These are phyloP conservation scores for Citrus reticulata DNA, from an alignment of 345 rosid genomes.

Conservation along the genomic window DNA sequence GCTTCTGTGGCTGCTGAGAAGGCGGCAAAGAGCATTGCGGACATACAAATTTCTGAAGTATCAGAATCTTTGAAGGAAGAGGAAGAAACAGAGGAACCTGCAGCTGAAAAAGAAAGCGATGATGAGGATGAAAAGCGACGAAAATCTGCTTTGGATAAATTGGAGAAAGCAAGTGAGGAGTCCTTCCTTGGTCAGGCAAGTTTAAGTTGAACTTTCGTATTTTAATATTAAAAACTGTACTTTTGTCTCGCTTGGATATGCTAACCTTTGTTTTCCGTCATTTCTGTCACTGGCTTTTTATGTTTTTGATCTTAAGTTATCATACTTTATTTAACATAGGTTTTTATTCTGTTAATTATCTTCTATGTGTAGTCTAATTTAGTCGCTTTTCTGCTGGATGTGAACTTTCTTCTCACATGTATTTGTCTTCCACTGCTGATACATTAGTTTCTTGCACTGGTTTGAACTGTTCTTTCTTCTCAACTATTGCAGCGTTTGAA, in stretches of 20 bases:
- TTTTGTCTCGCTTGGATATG: background rate
- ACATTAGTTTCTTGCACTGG: background rate
- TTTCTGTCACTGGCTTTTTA: background rate
- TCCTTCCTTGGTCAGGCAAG: constrained; percentile 88
- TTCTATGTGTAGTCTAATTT: background rate
- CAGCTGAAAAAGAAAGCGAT: constrained; percentile 52
- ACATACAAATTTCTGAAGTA: constrained; percentile 52
- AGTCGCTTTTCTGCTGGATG: background rate
- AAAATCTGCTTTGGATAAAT: constrained; percentile 66
- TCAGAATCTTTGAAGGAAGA: constrained; percentile 60
- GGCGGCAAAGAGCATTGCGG: constrained; percentile 80
- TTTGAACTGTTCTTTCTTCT: background rate
- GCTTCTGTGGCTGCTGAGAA: constrained; percentile 81
- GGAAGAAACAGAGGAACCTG: constrained; percentile 40
- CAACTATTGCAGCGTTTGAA: constrained; percentile 60
- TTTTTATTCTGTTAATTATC: background rate
- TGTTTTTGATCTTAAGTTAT: background rate
- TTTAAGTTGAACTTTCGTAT: constrained; percentile 1
- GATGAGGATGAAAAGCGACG: constrained; percentile 54
- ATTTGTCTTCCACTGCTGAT: background rate
- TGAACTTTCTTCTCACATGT: background rate
- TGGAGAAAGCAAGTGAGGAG: constrained; percentile 87
- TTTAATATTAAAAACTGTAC: constrained; percentile 11
- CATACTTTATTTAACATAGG: background rate
- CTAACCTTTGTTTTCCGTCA: background rate